phyloP scores from a whole-genome alignment of 75 land plant genomes.

The Chamaecyparis obtusa region DNA sequence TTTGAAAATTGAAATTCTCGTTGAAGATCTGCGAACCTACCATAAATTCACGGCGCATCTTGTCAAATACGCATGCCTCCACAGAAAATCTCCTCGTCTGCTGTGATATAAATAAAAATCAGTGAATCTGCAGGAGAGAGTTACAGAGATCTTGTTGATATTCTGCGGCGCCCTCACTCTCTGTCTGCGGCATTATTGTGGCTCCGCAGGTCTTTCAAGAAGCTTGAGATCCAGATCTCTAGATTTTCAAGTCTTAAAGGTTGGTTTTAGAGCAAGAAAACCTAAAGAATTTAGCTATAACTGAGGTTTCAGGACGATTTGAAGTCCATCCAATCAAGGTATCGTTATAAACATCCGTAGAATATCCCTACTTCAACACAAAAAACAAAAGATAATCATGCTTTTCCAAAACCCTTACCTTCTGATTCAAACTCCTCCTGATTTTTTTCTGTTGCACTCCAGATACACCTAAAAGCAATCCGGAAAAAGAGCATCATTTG shows the following conservation, averaged over 20 bases:
- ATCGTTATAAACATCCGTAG: no score
- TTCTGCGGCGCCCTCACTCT: not conserved
- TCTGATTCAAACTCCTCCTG: no score
- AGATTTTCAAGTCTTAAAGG: no score
- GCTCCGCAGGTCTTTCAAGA: not conserved
- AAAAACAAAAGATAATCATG: no score
- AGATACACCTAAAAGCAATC: no score
- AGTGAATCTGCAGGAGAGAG: not conserved
- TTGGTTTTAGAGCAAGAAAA: not conserved
- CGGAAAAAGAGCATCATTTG: no score
- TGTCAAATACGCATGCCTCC: not conserved
- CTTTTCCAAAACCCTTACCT: no score
- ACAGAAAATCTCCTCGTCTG: not conserved
- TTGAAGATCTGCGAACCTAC: not conserved
- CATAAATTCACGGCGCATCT: not conserved
- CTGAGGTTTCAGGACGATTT: not conserved
- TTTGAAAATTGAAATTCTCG: constrained; percentile 6
- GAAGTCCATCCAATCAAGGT: no score
- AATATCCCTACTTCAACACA: no score
- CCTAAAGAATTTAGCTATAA: not conserved
- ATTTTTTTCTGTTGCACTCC: no score
- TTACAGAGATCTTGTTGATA: not conserved
- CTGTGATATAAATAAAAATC: constrained; percentile 6
- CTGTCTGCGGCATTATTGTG: not conserved
- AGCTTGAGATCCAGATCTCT: not conserved